Conservation (phyloP, 2,329 filamentous ascomycete species). For the Trichophyton verrucosum region DNA sequence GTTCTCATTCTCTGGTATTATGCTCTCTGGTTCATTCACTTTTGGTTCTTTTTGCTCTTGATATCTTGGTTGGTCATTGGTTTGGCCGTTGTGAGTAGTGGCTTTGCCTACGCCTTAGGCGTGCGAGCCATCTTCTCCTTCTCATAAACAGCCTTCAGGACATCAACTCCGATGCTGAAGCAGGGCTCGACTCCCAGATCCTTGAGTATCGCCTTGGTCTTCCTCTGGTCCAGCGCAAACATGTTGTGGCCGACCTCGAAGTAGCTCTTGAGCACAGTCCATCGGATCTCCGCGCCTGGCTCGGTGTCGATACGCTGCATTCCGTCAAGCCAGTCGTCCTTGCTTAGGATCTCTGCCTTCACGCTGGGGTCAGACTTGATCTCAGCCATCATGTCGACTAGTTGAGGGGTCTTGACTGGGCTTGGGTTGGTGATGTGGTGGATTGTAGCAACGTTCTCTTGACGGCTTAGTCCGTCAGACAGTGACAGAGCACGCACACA, state of each 20-base stretch:
- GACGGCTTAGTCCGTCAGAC: not conserved
- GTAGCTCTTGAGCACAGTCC: slow-evolving; percentile 7
- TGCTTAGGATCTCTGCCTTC: not conserved
- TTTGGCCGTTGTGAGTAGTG: too few species aligned
- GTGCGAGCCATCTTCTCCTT: slow-evolving; percentile 2
- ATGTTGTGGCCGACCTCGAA: slow-evolving; percentile 9
- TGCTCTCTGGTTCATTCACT: too few species aligned
- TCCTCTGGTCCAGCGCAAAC: slow-evolving; percentile 9
- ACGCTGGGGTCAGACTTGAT: slow-evolving; percentile 1
- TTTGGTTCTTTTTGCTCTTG: too few species aligned
- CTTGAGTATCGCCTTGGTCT: slow-evolving; percentile 6
- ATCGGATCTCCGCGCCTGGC: slow-evolving; percentile 5
- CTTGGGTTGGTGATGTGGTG: slow-evolving; percentile 9
- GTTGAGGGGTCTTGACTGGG: slow-evolving; percentile 2
- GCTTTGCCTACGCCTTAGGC: not conserved
- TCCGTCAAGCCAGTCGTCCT: not conserved
- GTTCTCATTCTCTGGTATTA: not conserved
- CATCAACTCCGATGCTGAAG: slow-evolving; percentile 5
- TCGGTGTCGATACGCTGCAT: slow-evolving; percentile 3
- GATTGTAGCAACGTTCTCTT: slow-evolving; percentile 1
- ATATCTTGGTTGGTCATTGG: too few species aligned
- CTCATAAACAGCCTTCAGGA: slow-evolving; percentile 7
- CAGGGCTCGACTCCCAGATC: slow-evolving; percentile 9
- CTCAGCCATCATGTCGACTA: slow-evolving; percentile 5
- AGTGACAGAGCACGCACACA: slow-evolving; percentile 1